Evolutionary conservation across 1,284 basidiomycete species (phyloP), one percentile per base, ranked within the genome.

Genomic region (Afroboletus lepidellus): DNA sequence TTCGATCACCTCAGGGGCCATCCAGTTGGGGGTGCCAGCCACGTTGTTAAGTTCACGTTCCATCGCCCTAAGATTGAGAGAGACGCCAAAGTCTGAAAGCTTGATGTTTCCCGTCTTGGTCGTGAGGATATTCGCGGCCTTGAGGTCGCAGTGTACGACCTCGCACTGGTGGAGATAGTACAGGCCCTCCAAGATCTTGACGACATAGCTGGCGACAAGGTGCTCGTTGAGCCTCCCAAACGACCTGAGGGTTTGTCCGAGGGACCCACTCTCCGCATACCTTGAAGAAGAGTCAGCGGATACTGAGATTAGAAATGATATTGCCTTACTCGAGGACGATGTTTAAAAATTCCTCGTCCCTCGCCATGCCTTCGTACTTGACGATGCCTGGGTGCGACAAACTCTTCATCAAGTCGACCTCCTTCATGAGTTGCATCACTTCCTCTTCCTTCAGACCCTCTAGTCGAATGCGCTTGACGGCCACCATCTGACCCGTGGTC

Each of bases 51-150:
- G 84, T 70, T 93, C 92, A 44, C 89, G 77, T 60, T 94, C 94
- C 77, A 98, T 86, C 0, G 95, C 96, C 61, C 96, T 92, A 72
- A 99, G 87, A 57, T 97, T 98, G 47, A 98, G 90, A n/a, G 95
- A 98, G 13, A 99, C 92, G 54, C 96, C 96, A 72, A 99, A 98
- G 72, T 99, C 96, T 30, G 96, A 95, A 12, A 99, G 80, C 74
- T 99, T 99, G 71, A 98, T 91, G 69, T 99, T 98, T 30, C 96
- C 96, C 53, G 88, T 92, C 74, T 94, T 92, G 54, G 97, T 98
- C 47, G 96, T 98, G 37, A 99, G 81, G 69, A 99, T 98, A 70
- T 98, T 99, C 51, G 97, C 96, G 2, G 96, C 95, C 73, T 99
- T 99, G 70, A 98, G 87, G 72, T 99, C 96, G 64, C 94, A 91